phyloP scores from a whole-genome alignment of 805 yeast species.

The Candida sakaeoensis region DNA sequence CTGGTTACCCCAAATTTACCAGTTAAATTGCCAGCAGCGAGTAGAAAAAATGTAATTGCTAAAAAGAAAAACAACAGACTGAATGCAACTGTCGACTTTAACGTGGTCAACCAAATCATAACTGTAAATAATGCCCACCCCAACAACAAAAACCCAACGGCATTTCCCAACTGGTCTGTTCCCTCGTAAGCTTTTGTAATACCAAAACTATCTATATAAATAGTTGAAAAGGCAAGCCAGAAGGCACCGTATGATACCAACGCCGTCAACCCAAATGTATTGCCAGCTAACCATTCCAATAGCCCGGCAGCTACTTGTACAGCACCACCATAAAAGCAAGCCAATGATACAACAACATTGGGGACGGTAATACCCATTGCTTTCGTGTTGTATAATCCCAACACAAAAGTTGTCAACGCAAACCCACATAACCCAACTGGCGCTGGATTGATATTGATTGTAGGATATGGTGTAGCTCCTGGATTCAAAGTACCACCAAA shows the following conservation, averaged over 20 bases:
- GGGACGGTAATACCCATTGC: constrained; percentile 52
- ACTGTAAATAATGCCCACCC: constrained; percentile 66
- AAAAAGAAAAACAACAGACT: constrained; percentile 53
- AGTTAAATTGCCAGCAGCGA: constrained; percentile 50
- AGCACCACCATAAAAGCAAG: constrained; percentile 62
- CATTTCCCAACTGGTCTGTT: constrained; percentile 37
- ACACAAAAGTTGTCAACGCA: constrained; percentile 59
- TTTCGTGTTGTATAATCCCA: constrained; percentile 51
- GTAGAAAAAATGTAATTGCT: constrained; percentile 51
- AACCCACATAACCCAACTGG: constrained; percentile 62
- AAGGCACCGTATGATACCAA: constrained; percentile 63
- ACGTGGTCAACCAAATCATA: constrained; percentile 49
- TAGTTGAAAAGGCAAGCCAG: constrained; percentile 65
- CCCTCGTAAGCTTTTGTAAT: constrained; percentile 49
- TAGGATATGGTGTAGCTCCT: constrained; percentile 37
- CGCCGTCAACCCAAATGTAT: constrained; percentile 67
- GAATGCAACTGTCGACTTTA: constrained; percentile 64
- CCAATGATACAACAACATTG: constrained; percentile 53
- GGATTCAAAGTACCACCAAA: constrained; percentile 36
- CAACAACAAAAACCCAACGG: constrained; percentile 55
- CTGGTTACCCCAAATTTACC: constrained; percentile 37
- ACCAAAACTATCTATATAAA: constrained; percentile 57
- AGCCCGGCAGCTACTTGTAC: constrained; percentile 60
- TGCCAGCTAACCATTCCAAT: constrained; percentile 62
- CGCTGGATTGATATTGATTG: constrained; percentile 60